Percentiles rank a stretch among this genome's conserved stretches.
phyloP scores from a whole-genome alignment of 177 flowering plant species.

The Vitis hybrid region DNA sequence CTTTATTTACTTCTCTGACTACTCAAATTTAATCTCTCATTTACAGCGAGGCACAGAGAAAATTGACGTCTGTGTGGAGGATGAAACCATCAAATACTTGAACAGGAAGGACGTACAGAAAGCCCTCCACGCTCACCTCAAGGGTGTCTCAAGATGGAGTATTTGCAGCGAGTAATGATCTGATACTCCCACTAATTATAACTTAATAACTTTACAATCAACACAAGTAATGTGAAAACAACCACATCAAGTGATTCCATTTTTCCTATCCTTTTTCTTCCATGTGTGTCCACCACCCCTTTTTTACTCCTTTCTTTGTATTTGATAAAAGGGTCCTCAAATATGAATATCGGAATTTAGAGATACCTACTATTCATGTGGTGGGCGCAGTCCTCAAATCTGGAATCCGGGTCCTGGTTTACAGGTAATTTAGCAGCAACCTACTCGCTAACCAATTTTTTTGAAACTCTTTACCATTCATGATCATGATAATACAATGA shows the following conservation, averaged over 20 bases:
- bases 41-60: conserved; percentile 17
- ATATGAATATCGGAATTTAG: conserved; percentile 29
- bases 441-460: too few relatives aligned
- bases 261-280: too few relatives aligned
- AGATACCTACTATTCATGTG: conserved; percentile 24
- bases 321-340: conserved; percentile 7
- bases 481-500: too few relatives aligned
- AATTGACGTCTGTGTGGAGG: conserved; percentile 33
- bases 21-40: background rate
- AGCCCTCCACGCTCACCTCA: conserved; percentile 39
- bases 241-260: too few relatives aligned
- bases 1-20: background rate
- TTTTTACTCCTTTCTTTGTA: background rate
- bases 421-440: conserved; percentile 26
- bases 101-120: conserved; percentile 40
- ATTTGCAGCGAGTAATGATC: conserved; percentile 35
- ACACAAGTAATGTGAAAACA: too few relatives aligned
- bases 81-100: conserved; percentile 25
- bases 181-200: background rate
- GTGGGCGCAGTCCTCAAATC: conserved; percentile 28
- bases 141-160: conserved; percentile 30
- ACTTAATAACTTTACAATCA: background rate
- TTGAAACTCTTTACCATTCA: too few relatives aligned
- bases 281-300: too few relatives aligned
- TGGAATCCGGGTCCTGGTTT: conserved; percentile 33